A percentile compares a stretch with the other conserved stretches of the same genome.
Evolutionary conservation across 257 asterid species (phyloP).

Genomic region (Fraxinus anomala): DNA sequence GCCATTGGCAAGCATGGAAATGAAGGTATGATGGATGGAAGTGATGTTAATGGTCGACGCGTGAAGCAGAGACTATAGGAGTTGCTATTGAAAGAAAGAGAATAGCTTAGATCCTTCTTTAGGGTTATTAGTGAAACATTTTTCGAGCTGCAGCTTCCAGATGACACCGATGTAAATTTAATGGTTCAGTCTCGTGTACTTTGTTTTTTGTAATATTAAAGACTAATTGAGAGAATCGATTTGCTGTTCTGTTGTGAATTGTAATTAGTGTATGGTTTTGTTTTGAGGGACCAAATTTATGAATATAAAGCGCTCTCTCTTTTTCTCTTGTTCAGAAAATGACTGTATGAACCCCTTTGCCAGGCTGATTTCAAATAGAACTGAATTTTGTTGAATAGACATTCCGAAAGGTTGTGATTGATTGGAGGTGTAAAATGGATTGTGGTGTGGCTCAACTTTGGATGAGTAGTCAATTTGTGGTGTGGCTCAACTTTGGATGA

Average conservation of each 20-base stretch:
- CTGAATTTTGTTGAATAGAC: not conserved
- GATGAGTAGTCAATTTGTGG: too few species aligned
- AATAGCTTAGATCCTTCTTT: slow-evolving; percentile 35
- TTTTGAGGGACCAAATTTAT: slow-evolving; percentile 19
- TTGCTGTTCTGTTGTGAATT: slow-evolving; percentile 26
- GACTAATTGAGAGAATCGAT: not conserved
- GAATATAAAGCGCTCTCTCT: not conserved
- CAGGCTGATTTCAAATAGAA: not conserved
- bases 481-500: too few species aligned
- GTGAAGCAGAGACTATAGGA: slow-evolving; percentile 75
- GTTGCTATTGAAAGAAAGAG: slow-evolving; percentile 21
- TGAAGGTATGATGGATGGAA: slow-evolving; percentile 63
- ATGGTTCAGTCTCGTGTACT: slow-evolving; percentile 13
- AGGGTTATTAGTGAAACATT: slow-evolving; percentile 30
- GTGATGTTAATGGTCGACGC: slow-evolving; percentile 76
- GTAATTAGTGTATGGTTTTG: slow-evolving; percentile 23
- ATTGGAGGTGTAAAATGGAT: too few species aligned
- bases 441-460: too few species aligned
- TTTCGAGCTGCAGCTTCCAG: slow-evolving; percentile 30
- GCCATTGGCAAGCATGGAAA: slow-evolving; percentile 56
- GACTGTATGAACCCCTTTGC: not conserved
- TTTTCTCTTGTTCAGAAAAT: not conserved
- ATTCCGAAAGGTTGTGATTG: too few species aligned
- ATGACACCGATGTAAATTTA: slow-evolving; percentile 36
- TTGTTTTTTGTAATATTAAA: slow-evolving; percentile 11